phyloP scores from a whole-genome alignment of 2,329 filamentous ascomycete species.

The Lasiodiplodia gonubiensis region DNA sequence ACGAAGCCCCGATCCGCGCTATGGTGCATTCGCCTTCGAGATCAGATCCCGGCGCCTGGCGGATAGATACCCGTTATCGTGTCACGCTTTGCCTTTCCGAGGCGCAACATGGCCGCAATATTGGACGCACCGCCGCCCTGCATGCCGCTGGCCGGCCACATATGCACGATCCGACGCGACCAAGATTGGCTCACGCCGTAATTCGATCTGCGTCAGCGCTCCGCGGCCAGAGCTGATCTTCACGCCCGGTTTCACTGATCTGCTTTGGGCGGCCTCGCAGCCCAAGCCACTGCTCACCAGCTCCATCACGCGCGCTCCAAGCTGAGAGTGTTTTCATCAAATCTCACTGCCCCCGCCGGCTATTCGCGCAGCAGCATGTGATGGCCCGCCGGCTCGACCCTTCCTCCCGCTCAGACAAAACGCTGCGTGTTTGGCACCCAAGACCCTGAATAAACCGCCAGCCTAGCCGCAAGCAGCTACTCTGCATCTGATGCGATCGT shows the following conservation, averaged over 20 bases:
- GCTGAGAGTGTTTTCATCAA: constrained; percentile 5
- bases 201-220: constrained; percentile 21
- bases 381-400: constrained; percentile 21
- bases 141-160: constrained; percentile 20
- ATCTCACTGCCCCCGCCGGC: constrained; percentile 18
- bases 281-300: constrained; percentile 12
- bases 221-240: constrained; percentile 15
- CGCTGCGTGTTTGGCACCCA: constrained; percentile 7
- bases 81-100: constrained; percentile 11
- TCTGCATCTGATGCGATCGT: constrained; percentile 22
- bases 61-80: constrained; percentile 37
- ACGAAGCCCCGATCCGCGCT: constrained; percentile 13
- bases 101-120: constrained; percentile 20
- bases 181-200: constrained; percentile 9
- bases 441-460: constrained; percentile 22
- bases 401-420: constrained; percentile 22
- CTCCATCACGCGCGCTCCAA: constrained; percentile 14
- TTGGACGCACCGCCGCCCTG: constrained; percentile 21
- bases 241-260: constrained; percentile 23
- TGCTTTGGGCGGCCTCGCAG: constrained; percentile 20
- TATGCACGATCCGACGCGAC: constrained; percentile 22
- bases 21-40: constrained; percentile 27
- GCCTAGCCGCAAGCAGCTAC: constrained; percentile 23
- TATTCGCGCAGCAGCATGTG: constrained; percentile 15
- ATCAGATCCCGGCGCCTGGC: constrained; percentile 33